These are phyloP conservation scores for Colletotrichum coccodes DNA, from an alignment of 2,329 filamentous ascomycete genomes.

Conservation along the genomic window DNA sequence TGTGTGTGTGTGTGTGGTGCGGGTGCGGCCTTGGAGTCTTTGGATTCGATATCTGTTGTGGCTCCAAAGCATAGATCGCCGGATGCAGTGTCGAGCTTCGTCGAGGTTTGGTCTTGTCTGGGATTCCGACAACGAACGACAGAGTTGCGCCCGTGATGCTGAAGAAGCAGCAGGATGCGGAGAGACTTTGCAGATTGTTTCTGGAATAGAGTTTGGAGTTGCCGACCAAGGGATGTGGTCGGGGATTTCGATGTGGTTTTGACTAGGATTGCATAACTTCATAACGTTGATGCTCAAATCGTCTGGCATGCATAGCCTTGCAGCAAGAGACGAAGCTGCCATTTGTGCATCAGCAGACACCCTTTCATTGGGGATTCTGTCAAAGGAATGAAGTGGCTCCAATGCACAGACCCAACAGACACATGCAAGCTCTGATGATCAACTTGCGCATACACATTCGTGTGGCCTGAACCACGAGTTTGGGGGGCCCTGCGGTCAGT, in stretches of 20 bases:
- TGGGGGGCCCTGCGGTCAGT: neutral
- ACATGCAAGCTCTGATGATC: neutral
- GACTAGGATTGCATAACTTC: neutral
- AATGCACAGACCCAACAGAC: neutral
- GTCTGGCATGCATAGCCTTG: neutral
- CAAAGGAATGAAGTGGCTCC: neutral
- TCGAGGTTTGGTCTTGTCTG: neutral
- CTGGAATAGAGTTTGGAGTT: neutral
- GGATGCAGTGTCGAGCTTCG: constrained; percentile 6
- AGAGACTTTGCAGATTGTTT: neutral
- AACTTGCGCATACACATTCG: neutral
- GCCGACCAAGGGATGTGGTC: neutral
- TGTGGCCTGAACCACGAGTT: neutral
- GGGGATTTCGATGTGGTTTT: neutral
- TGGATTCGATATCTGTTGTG: neutral
- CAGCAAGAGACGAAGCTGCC: neutral
- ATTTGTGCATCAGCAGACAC: neutral
- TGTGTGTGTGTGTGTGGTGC: neutral
- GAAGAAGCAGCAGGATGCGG: neutral
- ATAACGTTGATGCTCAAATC: neutral
- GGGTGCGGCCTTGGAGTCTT: neutral
- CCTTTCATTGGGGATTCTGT: neutral
- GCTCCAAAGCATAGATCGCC: neutral
- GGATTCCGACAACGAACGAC: neutral
- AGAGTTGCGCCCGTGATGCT: neutral